Evolutionary conservation across 306 rosid genomes (phyloP), one percentile per base, ranked within the genome.

Genomic region (Fagus crenata): DNA sequence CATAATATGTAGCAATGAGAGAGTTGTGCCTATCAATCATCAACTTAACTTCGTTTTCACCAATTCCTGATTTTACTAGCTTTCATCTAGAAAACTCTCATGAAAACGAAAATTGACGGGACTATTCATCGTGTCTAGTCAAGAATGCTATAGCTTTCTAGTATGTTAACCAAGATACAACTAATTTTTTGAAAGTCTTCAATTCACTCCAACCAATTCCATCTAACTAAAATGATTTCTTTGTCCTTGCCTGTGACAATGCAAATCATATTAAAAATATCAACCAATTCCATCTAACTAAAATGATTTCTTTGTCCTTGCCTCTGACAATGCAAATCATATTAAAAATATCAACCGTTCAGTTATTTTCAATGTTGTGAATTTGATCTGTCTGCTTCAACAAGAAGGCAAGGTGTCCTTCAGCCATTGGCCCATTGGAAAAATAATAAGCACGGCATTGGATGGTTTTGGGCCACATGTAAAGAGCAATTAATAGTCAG

Each of bases 331-430:
- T 9, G 37, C 83, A 49, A 11, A 37, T 60, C 41, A 56, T 40
- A 70, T 72, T 22, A 1, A 73, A 90, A 87, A 91, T 87, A 87
- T 91, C 96, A 81, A 56, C 1, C 14, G 96, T 86, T 79, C 22
- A 49, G 89, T 91, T 71, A 75, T 77, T 85, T 76, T 89, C 96
- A 41, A 2, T 17, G 73, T 51, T 55, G 36, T 72, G 6, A 73
- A 70, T 64, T 33, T 49, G 63, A 5, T 67, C 9, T 4, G 53
- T 49, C 86, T 89, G 81, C 97, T 70, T 89, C 81, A 53, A 6
- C 13, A 8, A 41, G 67, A 91, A 84, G 97, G 91, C 74, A 64
- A 64, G 53, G 28, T 73, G 67, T 72, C 54, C 71, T 13, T 7
- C 58, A 14, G 39, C 67, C 64, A 83, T 64, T 81, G 71, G 86